Base-by-base conservation (phyloP, 2,329 filamentous ascomycete genomes). In the Drechslerella stenobrocha region DNA sequence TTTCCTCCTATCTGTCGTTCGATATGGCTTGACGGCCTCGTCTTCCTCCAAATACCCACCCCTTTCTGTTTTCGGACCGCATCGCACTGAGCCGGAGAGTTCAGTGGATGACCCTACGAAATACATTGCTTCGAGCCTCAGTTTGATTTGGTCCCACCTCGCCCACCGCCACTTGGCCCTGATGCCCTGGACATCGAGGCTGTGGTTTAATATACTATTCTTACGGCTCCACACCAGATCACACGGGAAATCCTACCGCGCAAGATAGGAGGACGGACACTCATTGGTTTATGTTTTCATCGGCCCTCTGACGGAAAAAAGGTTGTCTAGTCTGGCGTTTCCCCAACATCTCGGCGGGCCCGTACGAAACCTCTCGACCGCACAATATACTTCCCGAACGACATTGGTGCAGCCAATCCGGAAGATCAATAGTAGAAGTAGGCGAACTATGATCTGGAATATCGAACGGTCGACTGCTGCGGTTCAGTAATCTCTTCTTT, bases 201-300 rank as follows among this genome's bases (percentile, higher is more conserved):
- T 56, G 52, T 45, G 63, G n/a, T n/a, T n/a, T n/a, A n/a, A n/a
- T n/a, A 60, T 52, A 67, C 63, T 67, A 67, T 58, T 66, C 42
- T 59, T 66, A 50, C 48, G 44, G 18, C 50, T 53, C 18, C 34
- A 42, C 20, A 26, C 35, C 35, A 60, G n/a, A 34, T 50, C 24
- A 26, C 20, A 24, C 13, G 26, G 28, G 34, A 23, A 52, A 50
- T 58, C 53, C 61, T 59, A 53, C 20, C 24, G 22, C 23, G 24
- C 26, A 30, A 30, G 8, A 22, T n/a, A n/a, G n/a, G n/a, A n/a
- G n/a, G n/a, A n/a, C n/a, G n/a, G n/a, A 23, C 42, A 37, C 26
- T 15, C n/a, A 26, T 56, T 55, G n/a, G 26, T 55, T 47, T 34
- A 46, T 51, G 48, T 60, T 67, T 44, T 47, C 63, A 34, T 56